Base-by-base conservation (phyloP, 2,329 filamentous ascomycete species). In the Fusarium graminum region DNA sequence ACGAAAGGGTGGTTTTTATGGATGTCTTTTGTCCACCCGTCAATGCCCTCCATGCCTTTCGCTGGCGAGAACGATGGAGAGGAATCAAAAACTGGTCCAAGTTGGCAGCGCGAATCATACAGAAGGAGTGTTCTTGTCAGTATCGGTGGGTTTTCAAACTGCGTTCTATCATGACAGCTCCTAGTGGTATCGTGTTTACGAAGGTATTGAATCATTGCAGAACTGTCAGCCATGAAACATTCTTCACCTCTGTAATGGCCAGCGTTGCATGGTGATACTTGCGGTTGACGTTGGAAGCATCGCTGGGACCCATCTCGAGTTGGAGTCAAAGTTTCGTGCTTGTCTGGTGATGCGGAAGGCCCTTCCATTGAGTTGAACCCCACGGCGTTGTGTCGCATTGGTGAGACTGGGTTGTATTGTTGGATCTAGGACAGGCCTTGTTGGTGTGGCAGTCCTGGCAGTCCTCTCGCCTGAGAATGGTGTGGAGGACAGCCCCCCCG, bases 1-100 rank as follows among this genome's bases (percentile, higher is more conserved):
- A 88, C 75, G 85, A 86, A 45, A 86, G 82, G 82, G 87, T 92
- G 92, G 88, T 88, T 97, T 97, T 97, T 97, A 85, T 84, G 85
- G 92, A 96, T 90, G 92, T 94, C 80, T 88, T 97, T 97, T 97
- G 92, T 91, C 86, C 92, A 92, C 85, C 89, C 83, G 82, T 74
- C 75, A 81, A 82, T 79, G 88, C 90, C 90, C 88, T 89, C 87
- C 86, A 79, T 76, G 19, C 73, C 75, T 73, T 74, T 76, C 75
- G 72, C 53, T 47, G 72, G 52, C 43, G 64, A 70, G 72, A 73
- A 32, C 65, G 76, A 74, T 74, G 88, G 88, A 88, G 90, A 89
- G 91, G 90, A 94, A 91, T 83, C 90, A 97, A 97, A 97, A 93
- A 95, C 92, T 82, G 88, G 90, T 97, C 92, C 90, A 84, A 78